Base-by-base conservation (phyloP, 345 rosid genomes). In the Luvunga scandens region DNA sequence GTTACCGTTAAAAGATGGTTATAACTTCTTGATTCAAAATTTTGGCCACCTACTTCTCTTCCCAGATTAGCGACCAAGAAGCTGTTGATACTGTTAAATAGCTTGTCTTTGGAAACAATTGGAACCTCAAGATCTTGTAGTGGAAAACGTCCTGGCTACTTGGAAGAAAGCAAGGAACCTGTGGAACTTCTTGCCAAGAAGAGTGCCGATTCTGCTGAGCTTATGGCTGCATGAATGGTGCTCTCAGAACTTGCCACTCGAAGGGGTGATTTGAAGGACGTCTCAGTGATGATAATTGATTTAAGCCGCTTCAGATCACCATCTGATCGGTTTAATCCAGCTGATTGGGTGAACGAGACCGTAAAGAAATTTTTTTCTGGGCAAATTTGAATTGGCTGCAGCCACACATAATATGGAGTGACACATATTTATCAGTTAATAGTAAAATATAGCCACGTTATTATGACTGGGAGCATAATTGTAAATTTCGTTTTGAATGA, bases 201-300 rank as follows among this genome's bases (percentile, higher is more conserved):
- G 55, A 66, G 64, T 64, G 66, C 87, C 59, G 56, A 84, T 21
- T 79, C 84, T 28, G 66, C n/a, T 18, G 80, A 78, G 75, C 87
- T 89, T 53, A 82, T 77, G 75, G 84, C 71, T 73, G 96, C 98
- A 71, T 89, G 92, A 50, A 87, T 87, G 80, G 93, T 88, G 87
- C 93, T 94, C 27, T 86, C 83, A 45, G 83, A 85, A 79, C 88
- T 94, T 48, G 91, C 93, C 6, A 86, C 77, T 22, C 84, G 85
- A 72, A 88, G 90, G 80, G 96, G 96, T 45, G 90, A 90, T 74
- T 80, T 90, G 81, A 95, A 94, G 78, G 96, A 91, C 77, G 86
- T 91, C 53, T 92, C 94, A 28, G 92, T 88, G 78, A 86, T 90
- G 90, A 81, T 94, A 24, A 83, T 94, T 10, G 94, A 94, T 85